phyloP scores from a whole-genome alignment of 768 basidiomycete genomes.

The Amanita polypyramis region DNA sequence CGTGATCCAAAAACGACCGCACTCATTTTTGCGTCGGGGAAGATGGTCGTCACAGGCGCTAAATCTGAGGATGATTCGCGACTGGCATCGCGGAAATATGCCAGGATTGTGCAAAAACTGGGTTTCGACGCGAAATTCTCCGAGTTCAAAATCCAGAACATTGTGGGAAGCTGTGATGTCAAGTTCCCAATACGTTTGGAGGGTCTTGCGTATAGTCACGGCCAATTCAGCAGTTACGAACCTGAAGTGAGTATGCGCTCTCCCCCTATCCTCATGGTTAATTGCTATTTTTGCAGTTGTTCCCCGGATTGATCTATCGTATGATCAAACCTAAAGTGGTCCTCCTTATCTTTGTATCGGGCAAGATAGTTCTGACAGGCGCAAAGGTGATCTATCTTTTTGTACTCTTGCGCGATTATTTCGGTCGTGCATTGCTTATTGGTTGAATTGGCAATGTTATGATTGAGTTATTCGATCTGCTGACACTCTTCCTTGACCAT shows the following conservation, averaged over 20 bases:
- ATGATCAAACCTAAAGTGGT: conserved; percentile 99
- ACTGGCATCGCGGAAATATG: conserved; percentile 95
- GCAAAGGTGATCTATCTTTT: conserved; percentile 69
- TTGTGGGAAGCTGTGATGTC: conserved; percentile 96
- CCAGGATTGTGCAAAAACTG: conserved; percentile 97
- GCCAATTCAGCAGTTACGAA: conserved; percentile 95
- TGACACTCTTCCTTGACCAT: conserved; percentile 28
- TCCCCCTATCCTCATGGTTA: not conserved
- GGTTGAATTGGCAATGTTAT: conserved; percentile 31
- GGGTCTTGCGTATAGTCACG: conserved; percentile 95
- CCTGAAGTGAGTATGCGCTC: conserved; percentile 63
- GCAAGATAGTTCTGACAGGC: conserved; percentile 97
- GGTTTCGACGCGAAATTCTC: conserved; percentile 99
- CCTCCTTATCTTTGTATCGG: conserved; percentile 95
- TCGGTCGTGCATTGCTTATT: conserved; percentile 10
- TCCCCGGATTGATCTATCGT: conserved; percentile 98
- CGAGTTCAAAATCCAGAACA: conserved; percentile 99
- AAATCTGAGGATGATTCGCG: conserved; percentile 98
- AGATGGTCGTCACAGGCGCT: conserved; percentile 99
- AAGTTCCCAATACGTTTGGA: conserved; percentile 98
- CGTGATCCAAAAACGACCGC: conserved; percentile 99
- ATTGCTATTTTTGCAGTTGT: conserved; percentile 47
- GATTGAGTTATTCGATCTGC: conserved; percentile 26
- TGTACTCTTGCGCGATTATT: conserved; percentile 11
- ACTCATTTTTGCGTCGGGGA: conserved; percentile 97